Conservation (phyloP, 495 filamentous ascomycete genomes). For the Trichoderma reesei region DNA sequence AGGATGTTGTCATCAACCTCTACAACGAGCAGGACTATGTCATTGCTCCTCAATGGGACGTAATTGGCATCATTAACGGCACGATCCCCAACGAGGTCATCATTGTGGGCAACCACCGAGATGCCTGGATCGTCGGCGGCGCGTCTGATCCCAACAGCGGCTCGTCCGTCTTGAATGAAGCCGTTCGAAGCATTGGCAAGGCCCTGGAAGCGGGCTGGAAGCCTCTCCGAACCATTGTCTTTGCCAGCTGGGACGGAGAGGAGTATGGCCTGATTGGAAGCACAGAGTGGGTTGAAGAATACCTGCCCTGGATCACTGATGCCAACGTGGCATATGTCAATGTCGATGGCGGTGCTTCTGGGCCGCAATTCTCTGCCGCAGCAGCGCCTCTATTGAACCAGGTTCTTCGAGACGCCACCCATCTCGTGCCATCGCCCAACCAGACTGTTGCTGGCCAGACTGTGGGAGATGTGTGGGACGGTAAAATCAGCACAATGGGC, state of each 20-base stretch:
- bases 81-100: slow-evolving; percentile 71
- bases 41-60: slow-evolving; percentile 86
- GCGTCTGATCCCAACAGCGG: slow-evolving; percentile 84
- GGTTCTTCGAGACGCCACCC: slow-evolving; percentile 59
- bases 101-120: slow-evolving; percentile 89
- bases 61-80: slow-evolving; percentile 92
- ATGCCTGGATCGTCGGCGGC: slow-evolving; percentile 87
- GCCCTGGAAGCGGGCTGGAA: slow-evolving; percentile 77
- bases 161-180: slow-evolving; percentile 81
- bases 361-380: slow-evolving; percentile 56
- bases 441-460: slow-evolving; percentile 70
- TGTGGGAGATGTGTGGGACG: slow-evolving; percentile 65
- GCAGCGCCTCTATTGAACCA: slow-evolving; percentile 75
- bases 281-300: slow-evolving; percentile 95
- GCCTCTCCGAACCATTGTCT: slow-evolving; percentile 82
- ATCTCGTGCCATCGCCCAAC: slow-evolving; percentile 69
- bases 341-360: slow-evolving; percentile 71
- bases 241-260: slow-evolving; percentile 90
- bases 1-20: slow-evolving; percentile 65
- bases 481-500: slow-evolving; percentile 56
- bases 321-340: slow-evolving; percentile 85
- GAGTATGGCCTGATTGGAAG: slow-evolving; percentile 89
- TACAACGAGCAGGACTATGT: slow-evolving; percentile 83
- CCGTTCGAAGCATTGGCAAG: slow-evolving; percentile 71
- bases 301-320: slow-evolving; percentile 69